Base-by-base conservation (phyloP, 306 rosid species). In the Trichosanthes cucumerina region DNA sequence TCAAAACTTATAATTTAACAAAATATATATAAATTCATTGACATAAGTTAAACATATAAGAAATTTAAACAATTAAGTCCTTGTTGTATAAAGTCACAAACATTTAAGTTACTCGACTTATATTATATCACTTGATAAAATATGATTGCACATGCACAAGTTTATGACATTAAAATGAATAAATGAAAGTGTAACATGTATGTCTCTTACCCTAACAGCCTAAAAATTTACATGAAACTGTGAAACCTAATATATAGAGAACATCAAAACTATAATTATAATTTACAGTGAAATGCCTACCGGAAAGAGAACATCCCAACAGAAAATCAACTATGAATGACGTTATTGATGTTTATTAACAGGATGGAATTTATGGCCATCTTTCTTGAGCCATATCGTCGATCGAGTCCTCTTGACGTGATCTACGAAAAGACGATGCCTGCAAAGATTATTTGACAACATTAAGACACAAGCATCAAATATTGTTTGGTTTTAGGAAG, bases 371-470 rank as follows among this genome's bases (percentile, higher is more conserved):
- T 83, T 89, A 65, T 69, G 78, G 83, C 90, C 92, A 57, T 91
- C 92, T 89, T 87, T 92, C 86, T 83, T 92, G 84, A 95, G 68
- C 97, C 97, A 91, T 80, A 89, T 50, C 15, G 96, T 89, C 36
- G 97, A 89, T 46, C 99, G 97, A 50, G 97, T 95, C 83, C 86
- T 92, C 92, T 88, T 89, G 76, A 95, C 88, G 38, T 85, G 70
- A 75, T 95, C 97, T 11, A 86, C 87, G 59, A 92, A 95, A 66
- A 92, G 88, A 39, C 76, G 83, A 81, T 95, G 87, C 90, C 98
- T 95, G 88, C 79, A 84, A 80, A 57, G 28, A 38, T 19, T 1
- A 5, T 38, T 54, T 7, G 3, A 38, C 34, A 7, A 6, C 1
- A 39, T 57, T 10, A 56, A 8, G 6, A 77, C 7, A 43, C 41